phyloP scores from a whole-genome alignment of 768 basidiomycete species.

The Rubroboletus pulcherrimus region DNA sequence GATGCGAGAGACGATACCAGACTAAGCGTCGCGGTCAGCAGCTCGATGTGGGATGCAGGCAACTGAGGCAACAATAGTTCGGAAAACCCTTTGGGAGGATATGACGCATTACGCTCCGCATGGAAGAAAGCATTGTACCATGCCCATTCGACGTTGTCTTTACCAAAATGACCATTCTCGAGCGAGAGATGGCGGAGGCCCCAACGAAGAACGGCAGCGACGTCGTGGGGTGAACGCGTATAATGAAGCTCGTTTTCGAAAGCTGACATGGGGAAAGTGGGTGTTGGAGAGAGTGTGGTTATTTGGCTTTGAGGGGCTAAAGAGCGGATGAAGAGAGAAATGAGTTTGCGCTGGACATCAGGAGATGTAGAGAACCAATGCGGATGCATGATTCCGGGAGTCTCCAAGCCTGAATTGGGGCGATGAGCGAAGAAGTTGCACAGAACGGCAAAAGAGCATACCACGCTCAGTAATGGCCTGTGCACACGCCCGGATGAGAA shows the following conservation, averaged over 20 bases:
- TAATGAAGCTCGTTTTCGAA: slow-evolving; percentile 66
- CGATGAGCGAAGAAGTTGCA: slow-evolving; percentile 3
- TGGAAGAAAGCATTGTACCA: slow-evolving; percentile 70
- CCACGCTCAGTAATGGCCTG: slow-evolving; percentile 62
- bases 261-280: slow-evolving; percentile 42
- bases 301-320: slow-evolving; percentile 45
- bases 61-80: slow-evolving; percentile 56
- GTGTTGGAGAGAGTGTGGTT: slow-evolving; percentile 49
- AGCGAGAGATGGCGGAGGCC: slow-evolving; percentile 70
- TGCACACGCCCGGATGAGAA: slow-evolving; percentile 66
- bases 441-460: slow-evolving; percentile 29
- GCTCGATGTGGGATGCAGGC: slow-evolving; percentile 52
- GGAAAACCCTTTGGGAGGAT: slow-evolving; percentile 61
- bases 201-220: slow-evolving; percentile 81
- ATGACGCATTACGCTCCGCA: slow-evolving; percentile 56
- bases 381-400: slow-evolving; percentile 80
- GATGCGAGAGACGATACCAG: slow-evolving; percentile 68
- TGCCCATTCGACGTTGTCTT: slow-evolving; percentile 45
- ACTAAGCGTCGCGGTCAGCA: slow-evolving; percentile 56
- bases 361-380: slow-evolving; percentile 79
- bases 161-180: slow-evolving; percentile 57
- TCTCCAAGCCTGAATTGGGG: slow-evolving; percentile 59
- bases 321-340: slow-evolving; percentile 67
- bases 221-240: slow-evolving; percentile 68
- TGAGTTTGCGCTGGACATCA: slow-evolving; percentile 61